Conservation (phyloP, 106 monocot species). For the Ottelia alismoides region DNA sequence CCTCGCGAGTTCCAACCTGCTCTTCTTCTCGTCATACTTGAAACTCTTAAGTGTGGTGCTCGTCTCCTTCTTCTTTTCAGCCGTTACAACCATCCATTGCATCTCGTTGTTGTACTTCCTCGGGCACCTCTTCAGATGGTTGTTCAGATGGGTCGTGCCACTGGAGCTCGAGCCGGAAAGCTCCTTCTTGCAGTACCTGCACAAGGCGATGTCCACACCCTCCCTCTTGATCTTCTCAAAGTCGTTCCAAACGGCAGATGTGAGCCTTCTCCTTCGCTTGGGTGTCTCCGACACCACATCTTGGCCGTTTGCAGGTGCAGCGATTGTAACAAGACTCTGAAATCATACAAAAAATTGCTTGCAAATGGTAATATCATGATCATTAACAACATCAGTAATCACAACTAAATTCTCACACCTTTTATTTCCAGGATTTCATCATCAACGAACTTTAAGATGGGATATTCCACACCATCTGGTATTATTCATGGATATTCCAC, state of each 20-base stretch:
- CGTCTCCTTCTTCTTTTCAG: conserved; percentile 2
- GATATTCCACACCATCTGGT: too few relatives aligned
- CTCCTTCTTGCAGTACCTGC: conserved; percentile 15
- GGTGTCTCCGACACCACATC: not conserved
- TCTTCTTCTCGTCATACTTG: conserved; percentile 16
- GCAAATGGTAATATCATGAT: too few relatives aligned
- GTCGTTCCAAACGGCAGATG: conserved; percentile 20
- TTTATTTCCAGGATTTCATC: too few relatives aligned
- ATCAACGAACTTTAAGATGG: too few relatives aligned
- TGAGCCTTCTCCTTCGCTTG: conserved; percentile 12
- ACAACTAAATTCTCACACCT: too few relatives aligned
- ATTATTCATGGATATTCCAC: too few relatives aligned
- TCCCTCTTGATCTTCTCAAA: conserved; percentile 15
- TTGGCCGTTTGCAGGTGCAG: not conserved
- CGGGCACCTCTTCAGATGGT: conserved; percentile 13
- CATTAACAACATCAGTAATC: too few relatives aligned
- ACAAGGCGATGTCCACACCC: conserved; percentile 16
- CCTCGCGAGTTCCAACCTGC: conserved; percentile 12
- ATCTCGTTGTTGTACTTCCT: not conserved
- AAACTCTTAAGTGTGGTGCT: not conserved
- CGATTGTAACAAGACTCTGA: conserved; percentile 10
- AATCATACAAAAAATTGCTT: too few relatives aligned
- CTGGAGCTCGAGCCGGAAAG: conserved; percentile 18
- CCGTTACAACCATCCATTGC: not conserved
- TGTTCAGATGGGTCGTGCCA: conserved; percentile 22